Base-by-base conservation (phyloP, 148 eudicot species). In the Amaranthus cruentus region DNA sequence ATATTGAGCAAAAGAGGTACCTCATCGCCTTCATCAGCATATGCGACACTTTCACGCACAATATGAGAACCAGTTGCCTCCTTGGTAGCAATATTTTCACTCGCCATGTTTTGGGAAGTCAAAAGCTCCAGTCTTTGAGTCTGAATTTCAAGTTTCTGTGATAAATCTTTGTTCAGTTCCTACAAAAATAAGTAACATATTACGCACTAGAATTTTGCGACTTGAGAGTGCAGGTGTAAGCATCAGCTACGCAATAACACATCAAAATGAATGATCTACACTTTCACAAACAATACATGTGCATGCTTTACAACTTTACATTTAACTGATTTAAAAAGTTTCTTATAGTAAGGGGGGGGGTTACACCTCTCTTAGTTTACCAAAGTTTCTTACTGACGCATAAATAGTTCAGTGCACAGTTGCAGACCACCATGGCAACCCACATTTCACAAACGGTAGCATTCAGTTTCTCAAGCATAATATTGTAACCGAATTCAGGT, bases 1-100 rank as follows among this genome's bases (percentile, higher is more conserved):
- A 63, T 28, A 28, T 28, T 28, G 47, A 69, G 0, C 15, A 62
- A 38, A 63, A 58, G 15, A 62, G 6, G 53, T 88, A 95, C 98
- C 99, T 95, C 96, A 68, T 95, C 99, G 69, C 97, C 99, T 88
- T 95, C 99, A 86, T 95, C 99, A 57, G 97, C 97, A 84, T 87
- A 92, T 8, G 87, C 78, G 72, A 89, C 80, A 71, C 79, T 84
- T 61, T 90, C 96, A 6, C 65, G 85, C 75, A 84, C 75, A 72
- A 59, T 52, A 72, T 43, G 83, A 80, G 90, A 54, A 77, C 77
- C 88, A 46, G 55, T 18, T 54, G 81, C 79, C 77, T 82, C 87
- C 74, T 83, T 85, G 67, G 71, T 73, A 62, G 84, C 73, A 69
- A 71, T 50, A 76, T 72, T 88, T 69, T 79, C 91, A 74, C 69